Base-by-base conservation (phyloP, 2,329 filamentous ascomycete species). In the Daldinia sp. region DNA sequence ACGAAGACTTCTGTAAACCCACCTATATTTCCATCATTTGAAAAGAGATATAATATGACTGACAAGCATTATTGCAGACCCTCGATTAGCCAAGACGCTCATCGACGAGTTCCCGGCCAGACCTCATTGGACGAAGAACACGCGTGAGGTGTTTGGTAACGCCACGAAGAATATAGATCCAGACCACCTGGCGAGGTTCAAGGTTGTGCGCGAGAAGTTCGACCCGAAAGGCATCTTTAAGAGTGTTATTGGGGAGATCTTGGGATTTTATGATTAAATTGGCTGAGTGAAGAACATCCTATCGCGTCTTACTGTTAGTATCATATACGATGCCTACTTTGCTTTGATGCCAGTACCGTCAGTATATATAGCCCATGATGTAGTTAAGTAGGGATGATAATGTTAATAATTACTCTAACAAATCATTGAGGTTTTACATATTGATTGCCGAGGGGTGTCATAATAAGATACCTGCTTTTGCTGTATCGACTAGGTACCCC, bases 101-200 rank as follows among this genome's bases (percentile, higher is more conserved):
- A 78, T 86, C 54, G 79, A 82, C 28, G 84, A 86, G 73, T 86
- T 86, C 68, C 83, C 83, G 0, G 84, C 82, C 72, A 79, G 84
- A 4, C 84, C 84, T 33, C 84, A 86, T 74, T 86, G 84, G 84
- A 86, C 84, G 10, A 86, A 86, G 78, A 86, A 86, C 71, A 85
- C 83, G 3, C 77, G 84, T 18, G 82, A 84, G 23, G 79, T 86
- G 7, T 82, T 85, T 58, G 72, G 78, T 56, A 79, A 81, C 51
- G 75, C 82, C 0, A 81, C 80, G 44, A 82, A 84, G 76, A 84
- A 86, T 55, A 69, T 86, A 20, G 84, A 86, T 67, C 80, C 82
- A 0, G 73, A 78, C 77, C 78, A 86, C 65, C 76, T 85, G 12
- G 75, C 78, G 3, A 78, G 84, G 13, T 86, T 86, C 77, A 86